Base-by-base conservation (phyloP, 78 protist species). In the Bigelowiella natans region DNA sequence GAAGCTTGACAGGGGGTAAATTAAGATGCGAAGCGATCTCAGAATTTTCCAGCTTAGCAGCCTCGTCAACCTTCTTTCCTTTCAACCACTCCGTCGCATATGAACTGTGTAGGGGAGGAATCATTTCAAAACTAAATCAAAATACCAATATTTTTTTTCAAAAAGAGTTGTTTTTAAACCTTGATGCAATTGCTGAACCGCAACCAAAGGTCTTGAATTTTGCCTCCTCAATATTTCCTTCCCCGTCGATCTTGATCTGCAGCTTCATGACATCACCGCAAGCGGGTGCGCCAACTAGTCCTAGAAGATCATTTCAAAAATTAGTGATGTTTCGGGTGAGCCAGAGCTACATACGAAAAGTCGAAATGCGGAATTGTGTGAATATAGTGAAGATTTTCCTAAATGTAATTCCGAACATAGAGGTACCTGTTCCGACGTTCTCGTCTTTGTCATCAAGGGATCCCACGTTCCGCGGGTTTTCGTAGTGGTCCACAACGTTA, bases 1-100 rank as follows among this genome's bases (percentile, higher is more conserved):
- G 99, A 89, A 94, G 88, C 96, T 98, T 98, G 1, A 98, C 99
- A 0, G 99, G 99, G 36, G 99, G 99, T 31, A 98, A 92, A 2
- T 93, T 88, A 37, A 98, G 95, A 51, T 97, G 94, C 37, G 51
- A 85, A 2, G 98, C 98, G 40, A 98, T 97, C 38, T 96, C 98
- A 0, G 90, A 85, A 93, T 98, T 98, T 86, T 86, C 93, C 85
- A 98, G 90, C 1, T 82, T 89, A 0, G 85, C 36, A 3, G 96
- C 96, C 83, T 97, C 96, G 38, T 96, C 97, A 36, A 97, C 31
- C 0, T 94, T 85, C 95, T 94, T 96, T 3, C 99, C 99, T 85
- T 94, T 95, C 83, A 97, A 63, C 95, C 82, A 38, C 83, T 90
- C 96, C 28, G 97, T 95, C 36, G 95, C 97, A 3, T 88, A 86